A percentile compares a stretch with the other conserved stretches of the same genome.
Evolutionary conservation across 805 yeast species (phyloP).

Genomic region (Torulaspora gathmanii): DNA sequence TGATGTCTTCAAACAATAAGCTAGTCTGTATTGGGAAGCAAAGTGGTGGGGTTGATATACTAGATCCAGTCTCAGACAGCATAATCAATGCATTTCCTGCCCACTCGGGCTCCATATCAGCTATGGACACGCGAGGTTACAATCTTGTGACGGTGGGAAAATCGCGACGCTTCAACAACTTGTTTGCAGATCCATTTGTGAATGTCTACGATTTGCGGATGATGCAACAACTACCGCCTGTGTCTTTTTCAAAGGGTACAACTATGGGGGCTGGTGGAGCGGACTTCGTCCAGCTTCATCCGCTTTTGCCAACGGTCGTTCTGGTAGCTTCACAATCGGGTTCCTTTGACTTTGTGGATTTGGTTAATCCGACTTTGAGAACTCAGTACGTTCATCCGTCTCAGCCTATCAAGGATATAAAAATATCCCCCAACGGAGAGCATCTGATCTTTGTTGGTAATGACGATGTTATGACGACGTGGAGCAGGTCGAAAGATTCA

Average conservation of each 20-base stretch:
- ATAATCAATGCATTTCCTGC: conserved; percentile 52
- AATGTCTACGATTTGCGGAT: conserved; percentile 74
- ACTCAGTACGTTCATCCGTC: conserved; percentile 37
- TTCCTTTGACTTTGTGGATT: conserved; percentile 79
- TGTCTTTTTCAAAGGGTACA: conserved; percentile 62
- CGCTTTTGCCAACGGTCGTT: conserved; percentile 73
- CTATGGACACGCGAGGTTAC: conserved; percentile 60
- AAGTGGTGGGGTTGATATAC: conserved; percentile 58
- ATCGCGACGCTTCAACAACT: conserved; percentile 56
- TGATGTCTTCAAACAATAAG: conserved; percentile 49
- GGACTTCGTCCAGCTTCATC: conserved; percentile 75
- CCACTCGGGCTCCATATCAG: conserved; percentile 58
- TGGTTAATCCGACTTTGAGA: conserved; percentile 61
- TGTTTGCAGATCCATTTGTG: conserved; percentile 71
- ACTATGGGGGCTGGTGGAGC: conserved; percentile 66
- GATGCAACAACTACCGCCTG: conserved; percentile 67
- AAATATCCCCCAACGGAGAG: conserved; percentile 60
- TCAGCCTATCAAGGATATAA: conserved; percentile 32
- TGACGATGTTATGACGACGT: conserved; percentile 43
- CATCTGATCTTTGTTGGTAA: conserved; percentile 66
- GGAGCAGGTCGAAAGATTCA: conserved; percentile 27
- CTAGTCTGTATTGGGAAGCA: conserved; percentile 54
- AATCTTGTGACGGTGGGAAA: conserved; percentile 78
- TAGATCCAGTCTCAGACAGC: conserved; percentile 50
- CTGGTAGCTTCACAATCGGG: conserved; percentile 72